phyloP scores from a whole-genome alignment of 805 yeast genomes.

The Candida ovalis region DNA sequence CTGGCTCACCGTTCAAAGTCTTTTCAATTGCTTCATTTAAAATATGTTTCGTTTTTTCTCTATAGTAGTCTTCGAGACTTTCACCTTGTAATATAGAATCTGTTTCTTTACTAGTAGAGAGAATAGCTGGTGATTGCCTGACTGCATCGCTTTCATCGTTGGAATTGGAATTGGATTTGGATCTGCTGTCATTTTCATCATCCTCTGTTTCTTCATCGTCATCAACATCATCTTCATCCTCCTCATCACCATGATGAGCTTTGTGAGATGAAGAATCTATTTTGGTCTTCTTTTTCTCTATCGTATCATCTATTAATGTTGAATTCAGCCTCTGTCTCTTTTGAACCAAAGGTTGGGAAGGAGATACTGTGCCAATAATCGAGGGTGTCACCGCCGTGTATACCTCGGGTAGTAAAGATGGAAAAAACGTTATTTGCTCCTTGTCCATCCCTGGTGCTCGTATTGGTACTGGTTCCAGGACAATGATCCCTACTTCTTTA shows the following conservation, averaged over 20 bases:
- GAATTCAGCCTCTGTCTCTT: neutral
- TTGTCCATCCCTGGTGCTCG: too few species aligned
- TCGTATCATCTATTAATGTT: neutral
- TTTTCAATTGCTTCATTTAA: conserved; percentile 10
- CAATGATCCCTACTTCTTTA: too few species aligned
- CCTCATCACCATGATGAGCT: too few species aligned
- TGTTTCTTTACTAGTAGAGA: neutral
- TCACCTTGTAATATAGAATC: neutral
- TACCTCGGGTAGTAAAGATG: neutral
- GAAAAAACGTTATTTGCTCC: too few species aligned
- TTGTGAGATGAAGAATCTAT: too few species aligned
- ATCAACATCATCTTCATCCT: neutral
- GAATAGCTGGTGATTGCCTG: too few species aligned
- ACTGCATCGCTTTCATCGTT: too few species aligned
- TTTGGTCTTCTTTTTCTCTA: neutral
- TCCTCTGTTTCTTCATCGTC: neutral
- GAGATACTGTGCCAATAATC: neutral
- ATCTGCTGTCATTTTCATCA: neutral
- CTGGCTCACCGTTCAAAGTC: conserved; percentile 8
- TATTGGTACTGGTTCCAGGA: too few species aligned
- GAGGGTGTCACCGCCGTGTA: neutral
- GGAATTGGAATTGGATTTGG: too few species aligned
- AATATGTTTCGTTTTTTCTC: neutral
- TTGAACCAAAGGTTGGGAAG: neutral
- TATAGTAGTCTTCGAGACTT: neutral